Evolutionary conservation across 495 filamentous ascomycete species (phyloP), one percentile per base, ranked within the genome.

Genomic region (Letharia columbiana): DNA sequence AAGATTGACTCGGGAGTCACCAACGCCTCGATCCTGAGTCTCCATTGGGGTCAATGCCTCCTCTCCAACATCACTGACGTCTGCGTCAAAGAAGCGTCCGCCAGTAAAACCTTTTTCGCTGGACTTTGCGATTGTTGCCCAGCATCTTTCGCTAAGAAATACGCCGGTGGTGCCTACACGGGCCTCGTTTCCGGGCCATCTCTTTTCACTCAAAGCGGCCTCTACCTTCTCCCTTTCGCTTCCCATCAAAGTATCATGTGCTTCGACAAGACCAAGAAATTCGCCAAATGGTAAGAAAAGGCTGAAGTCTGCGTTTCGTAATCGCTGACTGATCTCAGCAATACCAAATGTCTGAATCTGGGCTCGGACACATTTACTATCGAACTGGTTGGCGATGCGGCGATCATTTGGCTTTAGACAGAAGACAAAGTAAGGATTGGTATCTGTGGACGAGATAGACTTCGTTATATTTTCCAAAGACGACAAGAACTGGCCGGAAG

Each of bases 381-480:
- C 94, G 69, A 98, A 98, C 74, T 98, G 94, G 68, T 98, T 98
- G 61, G 94, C 93, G 68, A 98, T 98, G 37, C 93, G 88, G 28
- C 94, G 85, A 76, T 98, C 94, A 72, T 98, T 98, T 11, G 94
- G 94, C 76, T 98, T 98, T 61, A 98, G 79, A 70, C 94, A 98
- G 77, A 98, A 96, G 39, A 98, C 84, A 71, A 97, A 97, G 73
- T 98, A 98, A 18, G 90, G 85, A 72, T 97, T 98, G 13, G 90
- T 86, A 71, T 90, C 90, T 11, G 86, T 80, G 11, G 90, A 86
- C 42, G 85, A 89, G 56, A 98, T 78, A 47, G 89, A 91, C 70
- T 90, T 87, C 47, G 86, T 94, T 65, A 98, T 89, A 65, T 91
- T 92, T 65, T 96, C 91, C 41, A 98, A 82, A 8, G 92, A 89